Percentiles rank a stretch among this genome's conserved stretches.
Evolutionary conservation across 2,329 filamentous ascomycete genomes (phyloP).

Genomic region (Calonectria ilicicola): DNA sequence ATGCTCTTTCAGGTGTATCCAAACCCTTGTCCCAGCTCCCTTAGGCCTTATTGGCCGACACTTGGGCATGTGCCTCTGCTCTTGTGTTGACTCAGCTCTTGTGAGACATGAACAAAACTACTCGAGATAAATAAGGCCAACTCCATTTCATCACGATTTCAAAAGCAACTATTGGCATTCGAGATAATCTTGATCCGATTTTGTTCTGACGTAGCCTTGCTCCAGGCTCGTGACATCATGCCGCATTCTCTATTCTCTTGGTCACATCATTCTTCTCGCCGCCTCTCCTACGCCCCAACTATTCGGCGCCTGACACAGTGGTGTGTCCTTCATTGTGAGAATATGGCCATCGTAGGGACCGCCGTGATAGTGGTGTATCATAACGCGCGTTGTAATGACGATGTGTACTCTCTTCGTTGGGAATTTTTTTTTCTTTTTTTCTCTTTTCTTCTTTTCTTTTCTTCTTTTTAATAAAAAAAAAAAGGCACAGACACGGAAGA

Average conservation of each 20-base stretch:
- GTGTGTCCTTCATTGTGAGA: slow-evolving; percentile 15
- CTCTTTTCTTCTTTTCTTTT: no score
- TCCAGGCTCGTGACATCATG: slow-evolving; percentile 14
- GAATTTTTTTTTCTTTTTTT: no score
- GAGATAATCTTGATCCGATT: neutral
- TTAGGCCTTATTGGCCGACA: neutral
- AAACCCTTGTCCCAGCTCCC: slow-evolving; percentile 21
- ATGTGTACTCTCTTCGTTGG: neutral
- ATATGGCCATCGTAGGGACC: neutral
- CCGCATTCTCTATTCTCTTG: slow-evolving; percentile 16
- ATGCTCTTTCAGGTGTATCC: slow-evolving; percentile 35
- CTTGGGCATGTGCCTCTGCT: neutral
- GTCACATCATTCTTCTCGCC: slow-evolving; percentile 30
- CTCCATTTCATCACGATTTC: neutral
- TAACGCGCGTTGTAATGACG: neutral
- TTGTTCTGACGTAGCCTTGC: neutral
- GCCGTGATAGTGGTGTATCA: neutral
- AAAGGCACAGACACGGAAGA: no score
- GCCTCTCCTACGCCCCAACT: slow-evolving; percentile 22
- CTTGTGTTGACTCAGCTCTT: neutral
- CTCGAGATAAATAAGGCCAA: neutral
- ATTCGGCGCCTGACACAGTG: neutral
- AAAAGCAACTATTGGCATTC: neutral
- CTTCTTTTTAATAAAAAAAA: no score
- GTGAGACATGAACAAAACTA: neutral